These are phyloP conservation scores for Dothideomycetes sp. DNA, from an alignment of 2,329 filamentous ascomycete genomes.

Conservation along the genomic window DNA sequence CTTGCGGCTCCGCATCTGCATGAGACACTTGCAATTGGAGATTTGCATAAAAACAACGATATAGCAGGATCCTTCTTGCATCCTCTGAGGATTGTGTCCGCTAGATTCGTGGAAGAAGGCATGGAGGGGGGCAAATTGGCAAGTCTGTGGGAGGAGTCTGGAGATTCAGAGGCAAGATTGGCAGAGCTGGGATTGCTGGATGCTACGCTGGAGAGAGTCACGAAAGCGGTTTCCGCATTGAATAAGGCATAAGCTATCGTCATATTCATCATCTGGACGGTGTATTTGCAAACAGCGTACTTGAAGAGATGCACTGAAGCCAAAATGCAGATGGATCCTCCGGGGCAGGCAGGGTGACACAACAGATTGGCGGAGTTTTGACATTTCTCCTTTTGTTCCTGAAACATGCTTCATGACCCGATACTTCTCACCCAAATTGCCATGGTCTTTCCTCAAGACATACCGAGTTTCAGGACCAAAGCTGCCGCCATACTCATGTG, in stretches of 20 bases:
- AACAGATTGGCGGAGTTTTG: too few species aligned
- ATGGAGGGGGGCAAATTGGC: constrained; percentile 23
- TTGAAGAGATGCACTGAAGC: too few species aligned
- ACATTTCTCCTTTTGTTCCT: too few species aligned
- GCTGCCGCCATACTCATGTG: too few species aligned
- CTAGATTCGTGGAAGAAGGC: constrained; percentile 26
- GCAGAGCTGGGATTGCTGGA: constrained; percentile 23
- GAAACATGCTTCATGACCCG: too few species aligned
- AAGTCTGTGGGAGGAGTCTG: constrained; percentile 24
- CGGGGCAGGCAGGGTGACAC: too few species aligned
- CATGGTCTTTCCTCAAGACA: too few species aligned
- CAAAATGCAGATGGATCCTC: too few species aligned
- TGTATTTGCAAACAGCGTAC: not conserved
- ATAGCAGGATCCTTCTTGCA: constrained; percentile 31
- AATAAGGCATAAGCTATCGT: constrained; percentile 11
- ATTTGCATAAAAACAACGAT: constrained; percentile 28
- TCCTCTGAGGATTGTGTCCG: constrained; percentile 28
- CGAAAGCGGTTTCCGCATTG: constrained; percentile 16
- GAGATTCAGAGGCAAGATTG: constrained; percentile 20
- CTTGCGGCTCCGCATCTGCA: constrained; percentile 39
- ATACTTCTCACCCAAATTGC: too few species aligned
- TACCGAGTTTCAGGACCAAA: too few species aligned
- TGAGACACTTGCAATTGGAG: constrained; percentile 33
- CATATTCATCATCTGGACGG: too few species aligned
- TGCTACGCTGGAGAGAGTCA: constrained; percentile 21